Evolutionary conservation across 371 early-diverging fungal genomes (phyloP), one percentile per base, ranked within the genome.

Genomic region (Saksenaea vasiformis): DNA sequence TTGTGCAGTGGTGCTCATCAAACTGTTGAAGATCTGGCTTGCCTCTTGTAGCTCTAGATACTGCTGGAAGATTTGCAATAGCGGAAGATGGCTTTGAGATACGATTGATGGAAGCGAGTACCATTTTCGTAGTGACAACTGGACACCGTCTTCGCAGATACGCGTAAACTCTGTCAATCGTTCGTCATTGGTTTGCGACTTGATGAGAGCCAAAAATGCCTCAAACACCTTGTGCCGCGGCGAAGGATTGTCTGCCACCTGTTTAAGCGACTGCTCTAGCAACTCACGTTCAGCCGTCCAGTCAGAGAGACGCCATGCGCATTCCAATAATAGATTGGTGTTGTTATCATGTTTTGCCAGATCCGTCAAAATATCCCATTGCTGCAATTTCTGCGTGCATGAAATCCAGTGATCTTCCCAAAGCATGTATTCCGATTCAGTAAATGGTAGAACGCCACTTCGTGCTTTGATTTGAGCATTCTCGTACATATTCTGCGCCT

Each of bases 391-490:
- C 68, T 96, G 87, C 0, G 98, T 91, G 63, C 96, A 95, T 15
- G 77, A 73, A 22, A 98, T 88, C 94, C 99, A 99, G 67, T 95
- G 95, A 54, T 97, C 93, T 77, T 99, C 98, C 99, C 99, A 99
- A 7, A 98, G 74, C 56, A 87, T 86, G 68, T 96, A 99, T 72
- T 99, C 99, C 1, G 95, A 86, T 73, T 99, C 99, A n/a, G 93
- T 89, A 69, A 96, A 97, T 2, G 95, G 93, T 53, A 97, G 71
- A 1, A 87, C 85, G 0, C 95, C 94, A 3, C 90, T 90, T 7
- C 96, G 82, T 0, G 96, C 97, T 73, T 96, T 97, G 61, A 83
- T 85, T 64, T 99, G 99, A 0, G 98, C 97, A 37, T 85, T 88
- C 76, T 99, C 99, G 60, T 95, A 98, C 76, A 93, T 87, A 28